These are phyloP conservation scores for Hamamelis virginiana DNA, from an alignment of 164 flowering plant species.

Conservation along the genomic window DNA sequence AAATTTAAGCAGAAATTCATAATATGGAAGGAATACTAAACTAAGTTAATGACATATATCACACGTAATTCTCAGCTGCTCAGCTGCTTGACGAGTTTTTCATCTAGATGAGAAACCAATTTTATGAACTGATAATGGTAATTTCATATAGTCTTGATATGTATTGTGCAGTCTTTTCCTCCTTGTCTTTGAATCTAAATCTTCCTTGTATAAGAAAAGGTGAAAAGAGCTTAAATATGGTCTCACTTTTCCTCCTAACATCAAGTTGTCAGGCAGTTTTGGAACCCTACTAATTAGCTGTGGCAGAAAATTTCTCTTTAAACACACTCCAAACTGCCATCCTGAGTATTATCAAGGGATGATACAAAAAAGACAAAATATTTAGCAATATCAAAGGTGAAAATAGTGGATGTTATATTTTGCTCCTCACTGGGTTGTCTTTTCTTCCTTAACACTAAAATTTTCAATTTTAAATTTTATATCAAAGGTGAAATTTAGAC, in stretches of 20 bases:
- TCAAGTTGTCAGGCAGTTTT: neutral
- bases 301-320: too few relatives aligned
- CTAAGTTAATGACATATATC: neutral
- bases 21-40: too few relatives aligned
- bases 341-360: too few relatives aligned
- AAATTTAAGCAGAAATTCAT: too few relatives aligned
- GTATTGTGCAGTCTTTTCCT: neutral
- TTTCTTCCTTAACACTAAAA: neutral
- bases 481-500: neutral
- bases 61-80: neutral
- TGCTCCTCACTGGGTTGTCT: neutral
- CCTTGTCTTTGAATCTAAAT: neutral
- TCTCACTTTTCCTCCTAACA: neutral
- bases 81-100: neutral
- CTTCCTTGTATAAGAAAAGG: neutral
- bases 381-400: neutral
- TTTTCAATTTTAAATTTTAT: too few relatives aligned
- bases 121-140: neutral
- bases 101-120: neutral
- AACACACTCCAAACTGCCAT: too few relatives aligned
- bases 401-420: neutral
- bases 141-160: neutral
- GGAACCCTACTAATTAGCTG: neutral
- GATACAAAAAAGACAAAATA: too few relatives aligned
- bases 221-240: neutral